Percentiles rank a stretch among this genome's conserved stretches.
Conservation (phyloP, 2,329 filamentous ascomycete species). For the Bipolaris victoriae region DNA sequence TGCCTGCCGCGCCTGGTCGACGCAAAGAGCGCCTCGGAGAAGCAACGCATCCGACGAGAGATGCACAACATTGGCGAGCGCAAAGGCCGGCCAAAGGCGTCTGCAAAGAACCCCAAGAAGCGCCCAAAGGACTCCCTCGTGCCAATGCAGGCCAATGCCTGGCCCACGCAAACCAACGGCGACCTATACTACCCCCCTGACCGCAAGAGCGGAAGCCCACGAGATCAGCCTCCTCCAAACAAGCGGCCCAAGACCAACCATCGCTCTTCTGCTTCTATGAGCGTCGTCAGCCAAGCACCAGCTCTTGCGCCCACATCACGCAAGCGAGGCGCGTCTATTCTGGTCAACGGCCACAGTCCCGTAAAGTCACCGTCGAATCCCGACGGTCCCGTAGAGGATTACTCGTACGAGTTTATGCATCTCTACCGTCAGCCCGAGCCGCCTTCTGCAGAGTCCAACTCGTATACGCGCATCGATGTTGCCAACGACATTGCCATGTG, state of each 20-base stretch:
- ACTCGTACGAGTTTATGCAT: conserved; percentile 76
- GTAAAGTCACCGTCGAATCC: conserved; percentile 75
- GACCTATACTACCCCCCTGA: conserved; percentile 59
- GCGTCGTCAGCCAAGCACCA: conserved; percentile 69
- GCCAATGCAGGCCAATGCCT: conserved; percentile 69
- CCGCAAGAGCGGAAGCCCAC: conserved; percentile 57
- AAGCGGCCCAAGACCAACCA: conserved; percentile 87
- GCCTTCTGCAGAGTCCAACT: conserved; percentile 70
- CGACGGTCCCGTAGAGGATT: conserved; percentile 70
- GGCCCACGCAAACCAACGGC: conserved; percentile 60
- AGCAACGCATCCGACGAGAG: conserved; percentile 68
- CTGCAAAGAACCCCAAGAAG: conserved; percentile 86
- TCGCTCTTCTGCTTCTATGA: conserved; percentile 76
- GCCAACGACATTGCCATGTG: conserved; percentile 77
- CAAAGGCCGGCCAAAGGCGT: conserved; percentile 77
- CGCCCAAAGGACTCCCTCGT: conserved; percentile 73
- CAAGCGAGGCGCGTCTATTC: conserved; percentile 66
- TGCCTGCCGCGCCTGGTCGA: conserved; percentile 82
- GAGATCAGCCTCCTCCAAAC: conserved; percentile 64
- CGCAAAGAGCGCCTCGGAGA: conserved; percentile 73
- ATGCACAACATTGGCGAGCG: conserved; percentile 59
- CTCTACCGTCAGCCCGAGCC: conserved; percentile 70
- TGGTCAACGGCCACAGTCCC: conserved; percentile 71
- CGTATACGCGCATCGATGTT: conserved; percentile 76
- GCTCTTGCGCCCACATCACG: conserved; percentile 67